Base-by-base conservation (phyloP, 192 early-diverging fungal genomes). In the Linnemannia exigua region DNA sequence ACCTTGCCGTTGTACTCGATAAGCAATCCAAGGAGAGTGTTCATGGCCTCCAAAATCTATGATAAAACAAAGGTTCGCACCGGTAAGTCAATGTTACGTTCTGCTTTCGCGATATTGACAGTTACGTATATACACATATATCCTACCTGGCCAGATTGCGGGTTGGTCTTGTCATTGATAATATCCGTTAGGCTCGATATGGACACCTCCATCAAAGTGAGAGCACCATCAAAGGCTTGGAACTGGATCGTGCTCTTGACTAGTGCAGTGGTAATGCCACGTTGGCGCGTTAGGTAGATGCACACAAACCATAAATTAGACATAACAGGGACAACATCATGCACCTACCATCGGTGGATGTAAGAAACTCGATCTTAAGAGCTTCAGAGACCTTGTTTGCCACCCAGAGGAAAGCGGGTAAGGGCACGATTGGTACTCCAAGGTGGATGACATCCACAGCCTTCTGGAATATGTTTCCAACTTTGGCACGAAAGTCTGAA, bases 381-480 rank as follows among this genome's bases (percentile, higher is more conserved):
- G 69, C 77, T 0, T 66, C 73, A 16, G 79, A 36, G 5, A 86
- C 84, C 44, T 69, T 79, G 70, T 80, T 86, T 0, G 77, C 84
- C 6, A 86, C 75, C 84, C 84, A 86, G 12, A 80, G 15, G 48
- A 86, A 67, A 8, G 74, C 84, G 50, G 79, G 78, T n/a, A 80
- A 48, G 1, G 84, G 84, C 19, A 86, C 63, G n/a, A 86, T 66
- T 3, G 79, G 84, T 1, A 86, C 84, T n/a, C 77, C 78, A 3
- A 73, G 63, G 47, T 77, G 78, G 20, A 86, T 86, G 37, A 86
- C 84, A 86, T 86, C 78, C 5, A 80, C 78, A n/a, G 84, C 84
- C 25, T 79, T 79, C 41, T 75, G 74, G 58, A 86, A 86, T 0
- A 61, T 72, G 22, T 73, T 68, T 8, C 37, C 38, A 22, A 79